Evolutionary conservation across 768 basidiomycete species (phyloP).

Genomic region (Collybiopsis luxurians): DNA sequence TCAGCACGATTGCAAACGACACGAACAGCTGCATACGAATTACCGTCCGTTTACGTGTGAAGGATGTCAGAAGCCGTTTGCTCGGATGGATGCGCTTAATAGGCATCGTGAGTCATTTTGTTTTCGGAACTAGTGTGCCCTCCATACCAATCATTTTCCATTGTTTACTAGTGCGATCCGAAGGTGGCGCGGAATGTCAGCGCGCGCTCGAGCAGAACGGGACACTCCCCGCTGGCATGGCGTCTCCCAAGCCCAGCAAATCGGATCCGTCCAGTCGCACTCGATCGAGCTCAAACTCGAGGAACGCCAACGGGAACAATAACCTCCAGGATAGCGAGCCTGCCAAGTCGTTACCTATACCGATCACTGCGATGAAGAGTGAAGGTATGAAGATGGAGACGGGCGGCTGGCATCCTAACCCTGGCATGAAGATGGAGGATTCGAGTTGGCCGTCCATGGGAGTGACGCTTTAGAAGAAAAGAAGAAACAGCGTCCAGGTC

Average conservation of each 20-base stretch:
- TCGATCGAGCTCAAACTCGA: neutral
- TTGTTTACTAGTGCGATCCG: constrained; percentile 61
- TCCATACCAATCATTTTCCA: neutral
- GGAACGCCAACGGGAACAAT: neutral
- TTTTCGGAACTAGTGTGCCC: neutral
- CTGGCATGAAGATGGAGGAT: constrained; percentile 5
- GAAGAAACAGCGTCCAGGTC: too few relatives aligned
- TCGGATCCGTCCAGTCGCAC: neutral
- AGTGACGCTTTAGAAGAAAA: neutral
- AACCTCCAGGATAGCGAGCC: constrained; percentile 4
- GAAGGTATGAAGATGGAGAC: constrained; percentile 5
- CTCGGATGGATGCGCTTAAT: constrained; percentile 92
- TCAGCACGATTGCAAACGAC: constrained; percentile 95
- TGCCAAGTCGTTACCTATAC: constrained; percentile 3
- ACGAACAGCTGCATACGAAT: constrained; percentile 92
- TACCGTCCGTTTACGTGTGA: constrained; percentile 91
- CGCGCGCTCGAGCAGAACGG: constrained; percentile 29
- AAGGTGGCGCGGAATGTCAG: constrained; percentile 78
- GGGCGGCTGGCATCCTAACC: neutral
- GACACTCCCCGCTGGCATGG: neutral
- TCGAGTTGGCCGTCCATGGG: neutral
- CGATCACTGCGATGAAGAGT: constrained; percentile 1
- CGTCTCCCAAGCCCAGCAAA: constrained; percentile 3
- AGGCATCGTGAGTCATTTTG: constrained; percentile 70
- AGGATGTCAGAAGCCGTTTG: constrained; percentile 91